phyloP scores from a whole-genome alignment of 306 rosid genomes.

The Erythrophleum fordii region DNA sequence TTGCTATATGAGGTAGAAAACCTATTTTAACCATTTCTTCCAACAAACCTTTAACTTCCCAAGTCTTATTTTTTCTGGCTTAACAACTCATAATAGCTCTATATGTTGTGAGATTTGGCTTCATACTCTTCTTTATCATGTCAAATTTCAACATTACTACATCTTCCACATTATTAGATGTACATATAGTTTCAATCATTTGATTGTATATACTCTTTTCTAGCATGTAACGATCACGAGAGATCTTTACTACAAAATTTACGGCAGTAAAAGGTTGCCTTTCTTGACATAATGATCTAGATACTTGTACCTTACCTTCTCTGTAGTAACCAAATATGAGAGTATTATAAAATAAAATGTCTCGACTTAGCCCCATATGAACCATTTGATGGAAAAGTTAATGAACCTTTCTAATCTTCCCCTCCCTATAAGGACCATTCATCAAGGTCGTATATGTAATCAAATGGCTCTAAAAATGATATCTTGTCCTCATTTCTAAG shows the following conservation, averaged over 20 bases:
- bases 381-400: conserved; percentile 84
- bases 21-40: conserved; percentile 66
- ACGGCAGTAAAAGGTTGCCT: conserved; percentile 76
- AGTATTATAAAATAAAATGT: conserved; percentile 61
- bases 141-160: conserved; percentile 59
- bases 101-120: conserved; percentile 51
- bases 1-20: conserved; percentile 54
- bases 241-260: conserved; percentile 65
- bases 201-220: conserved; percentile 48
- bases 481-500: no score
- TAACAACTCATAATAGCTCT: conserved; percentile 57
- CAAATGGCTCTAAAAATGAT: no score
- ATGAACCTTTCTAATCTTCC: conserved; percentile 77
- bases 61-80: conserved; percentile 51
- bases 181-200: conserved; percentile 64
- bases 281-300: conserved; percentile 66
- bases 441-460: conserved; percentile 72
- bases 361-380: conserved; percentile 70
- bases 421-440: conserved; percentile 76
- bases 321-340: conserved; percentile 70
- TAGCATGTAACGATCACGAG: conserved; percentile 53
- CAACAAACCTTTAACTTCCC: conserved; percentile 64
- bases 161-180: conserved; percentile 50
- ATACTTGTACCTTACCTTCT: conserved; percentile 60
- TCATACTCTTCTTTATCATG: conserved; percentile 44